phyloP scores from a whole-genome alignment of 2,329 filamentous ascomycete genomes.

The Coniochaeta prunicola region DNA sequence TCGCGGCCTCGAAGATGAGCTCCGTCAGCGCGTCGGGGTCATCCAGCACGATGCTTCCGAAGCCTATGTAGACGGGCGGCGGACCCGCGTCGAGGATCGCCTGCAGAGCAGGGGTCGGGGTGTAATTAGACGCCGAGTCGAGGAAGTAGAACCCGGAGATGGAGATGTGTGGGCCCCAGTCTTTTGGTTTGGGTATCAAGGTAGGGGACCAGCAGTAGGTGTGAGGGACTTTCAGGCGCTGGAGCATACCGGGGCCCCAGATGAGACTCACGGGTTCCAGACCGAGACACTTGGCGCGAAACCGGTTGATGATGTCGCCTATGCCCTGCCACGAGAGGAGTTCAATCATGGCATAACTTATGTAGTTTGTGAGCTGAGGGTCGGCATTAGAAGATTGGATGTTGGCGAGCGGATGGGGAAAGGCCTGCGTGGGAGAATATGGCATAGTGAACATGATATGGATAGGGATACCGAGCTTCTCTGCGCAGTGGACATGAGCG shows the following conservation, averaged over 20 bases:
- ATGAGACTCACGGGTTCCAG: slow-evolving; percentile 72
- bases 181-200: slow-evolving; percentile 50
- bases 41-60: slow-evolving; percentile 76
- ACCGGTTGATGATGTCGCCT: slow-evolving; percentile 85
- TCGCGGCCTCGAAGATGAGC: slow-evolving; percentile 65
- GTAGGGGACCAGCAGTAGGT: slow-evolving; percentile 90
- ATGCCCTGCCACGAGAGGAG: slow-evolving; percentile 91
- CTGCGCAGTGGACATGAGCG: slow-evolving; percentile 67
- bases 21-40: slow-evolving; percentile 64
- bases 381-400: slow-evolving; percentile 72
- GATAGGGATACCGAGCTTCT: slow-evolving; percentile 66
- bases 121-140: slow-evolving; percentile 58
- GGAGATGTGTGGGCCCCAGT: slow-evolving; percentile 66
- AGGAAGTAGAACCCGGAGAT: slow-evolving; percentile 75
- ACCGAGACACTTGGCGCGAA: slow-evolving; percentile 66
- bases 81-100: slow-evolving; percentile 62
- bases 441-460: slow-evolving; percentile 97
- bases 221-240: slow-evolving; percentile 68
- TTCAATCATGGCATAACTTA: slow-evolving; percentile 78
- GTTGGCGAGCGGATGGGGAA: slow-evolving; percentile 81
- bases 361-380: slow-evolving; percentile 66
- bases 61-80: slow-evolving; percentile 74
- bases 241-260: slow-evolving; percentile 74
- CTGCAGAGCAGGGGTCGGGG: slow-evolving; percentile 56
- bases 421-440: slow-evolving; percentile 77